phyloP scores from a whole-genome alignment of 148 eudicot genomes.

The Camellia lanceoleosa region DNA sequence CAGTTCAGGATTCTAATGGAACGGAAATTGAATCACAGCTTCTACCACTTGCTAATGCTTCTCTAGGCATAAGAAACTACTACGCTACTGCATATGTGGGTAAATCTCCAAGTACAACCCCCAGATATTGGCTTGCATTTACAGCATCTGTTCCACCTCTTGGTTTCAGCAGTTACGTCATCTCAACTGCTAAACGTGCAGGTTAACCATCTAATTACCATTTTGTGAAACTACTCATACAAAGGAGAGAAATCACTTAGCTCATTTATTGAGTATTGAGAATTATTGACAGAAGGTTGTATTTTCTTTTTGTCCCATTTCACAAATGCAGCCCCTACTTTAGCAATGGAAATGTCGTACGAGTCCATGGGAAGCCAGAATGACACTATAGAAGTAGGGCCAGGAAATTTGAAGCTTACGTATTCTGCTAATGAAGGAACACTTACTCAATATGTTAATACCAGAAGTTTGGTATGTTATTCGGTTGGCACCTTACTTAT shows the following conservation, averaged over 20 bases:
- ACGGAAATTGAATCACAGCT: conserved; percentile 71
- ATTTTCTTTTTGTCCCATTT: conserved; percentile 5
- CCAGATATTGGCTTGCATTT: conserved; percentile 85
- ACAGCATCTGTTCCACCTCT: conserved; percentile 81
- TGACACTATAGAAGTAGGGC: conserved; percentile 60
- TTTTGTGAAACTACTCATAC: not conserved
- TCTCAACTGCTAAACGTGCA: conserved; percentile 45
- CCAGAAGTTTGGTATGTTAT: conserved; percentile 49
- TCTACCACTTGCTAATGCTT: conserved; percentile 57
- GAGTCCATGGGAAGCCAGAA: conserved; percentile 25
- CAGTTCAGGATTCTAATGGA: conserved; percentile 66
- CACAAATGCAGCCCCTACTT: conserved; percentile 39
- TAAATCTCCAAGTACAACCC: conserved; percentile 32
- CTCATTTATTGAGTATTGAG: not conserved
- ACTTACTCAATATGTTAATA: conserved; percentile 59
- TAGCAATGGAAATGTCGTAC: conserved; percentile 29
- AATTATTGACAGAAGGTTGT: conserved; percentile 1
- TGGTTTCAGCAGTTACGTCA: conserved; percentile 76
- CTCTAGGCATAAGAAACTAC: conserved; percentile 47
- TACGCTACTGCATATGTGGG: conserved; percentile 66
- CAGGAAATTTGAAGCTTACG: conserved; percentile 69
- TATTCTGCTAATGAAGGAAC: conserved; percentile 58
- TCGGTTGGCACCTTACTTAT: not conserved
- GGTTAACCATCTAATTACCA: conserved; percentile 35
- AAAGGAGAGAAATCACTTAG: conserved; percentile 28